Percentiles rank a stretch among this genome's conserved stretches.
phyloP scores from a whole-genome alignment of 768 basidiomycete species.

The Mycena chlorophos region DNA sequence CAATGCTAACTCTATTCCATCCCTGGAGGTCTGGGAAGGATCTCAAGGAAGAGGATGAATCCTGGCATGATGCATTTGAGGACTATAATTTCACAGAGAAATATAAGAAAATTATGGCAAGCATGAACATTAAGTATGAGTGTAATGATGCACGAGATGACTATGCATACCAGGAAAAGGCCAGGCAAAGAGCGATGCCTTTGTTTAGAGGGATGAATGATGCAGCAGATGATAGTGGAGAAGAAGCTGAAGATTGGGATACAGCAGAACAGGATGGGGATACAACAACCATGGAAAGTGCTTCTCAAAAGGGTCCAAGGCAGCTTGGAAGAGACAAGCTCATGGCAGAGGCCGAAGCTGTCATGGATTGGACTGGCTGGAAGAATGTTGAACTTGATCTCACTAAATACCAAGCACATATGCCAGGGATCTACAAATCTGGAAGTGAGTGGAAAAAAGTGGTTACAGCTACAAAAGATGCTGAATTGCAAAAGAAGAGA shows the following conservation, averaged over 20 bases:
- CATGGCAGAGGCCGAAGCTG: not conserved
- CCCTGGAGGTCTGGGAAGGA: constrained; percentile 28
- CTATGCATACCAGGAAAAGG: constrained; percentile 20
- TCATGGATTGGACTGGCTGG: not conserved
- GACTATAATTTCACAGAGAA: constrained; percentile 18
- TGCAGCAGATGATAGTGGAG: not conserved
- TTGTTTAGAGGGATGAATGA: not conserved
- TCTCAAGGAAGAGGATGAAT: constrained; percentile 19
- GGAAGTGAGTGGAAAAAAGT: not conserved
- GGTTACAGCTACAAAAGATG: not conserved
- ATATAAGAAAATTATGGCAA: constrained; percentile 25
- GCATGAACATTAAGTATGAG: constrained; percentile 36
- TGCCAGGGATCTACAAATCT: not conserved
- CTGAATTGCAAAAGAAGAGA: not conserved
- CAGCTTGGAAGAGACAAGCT: not conserved
- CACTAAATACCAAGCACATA: not conserved
- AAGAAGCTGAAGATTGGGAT: not conserved
- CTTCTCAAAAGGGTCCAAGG: not conserved
- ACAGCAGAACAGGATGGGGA: not conserved
- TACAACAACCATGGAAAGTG: not conserved
- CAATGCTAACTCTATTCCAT: constrained; percentile 34
- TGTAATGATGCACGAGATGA: constrained; percentile 39
- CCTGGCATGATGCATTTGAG: constrained; percentile 27
- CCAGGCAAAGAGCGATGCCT: not conserved
- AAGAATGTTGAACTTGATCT: not conserved